Base-by-base conservation (phyloP, 306 rosid species). In the Lotus japonicus region DNA sequence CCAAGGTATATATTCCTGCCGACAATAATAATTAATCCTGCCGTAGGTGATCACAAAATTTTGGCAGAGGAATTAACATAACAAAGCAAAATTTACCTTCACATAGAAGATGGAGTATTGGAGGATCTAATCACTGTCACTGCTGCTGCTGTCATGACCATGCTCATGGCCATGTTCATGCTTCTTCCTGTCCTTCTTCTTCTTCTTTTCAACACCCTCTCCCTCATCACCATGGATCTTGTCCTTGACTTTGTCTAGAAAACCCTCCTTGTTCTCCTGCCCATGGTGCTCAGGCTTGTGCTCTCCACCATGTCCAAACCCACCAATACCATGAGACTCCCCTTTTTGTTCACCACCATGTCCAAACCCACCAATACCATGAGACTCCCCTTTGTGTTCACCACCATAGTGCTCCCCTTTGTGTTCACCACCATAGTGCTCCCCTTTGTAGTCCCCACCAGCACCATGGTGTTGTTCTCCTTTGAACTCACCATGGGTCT, bases 61-160 rank as follows among this genome's bases (percentile, higher is more conserved):
- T 23, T 39, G 23, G 7, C 5, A 6, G 8, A 12, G 3, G 16
- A 50, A 1, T 21, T 21, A 41, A 11, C 5, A 16, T 6, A 51
- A 6, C 15, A 44, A 28, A 18, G 36, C 4, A 45, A 6, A 0
- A 1, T 31, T 12, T 48, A 75, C 74, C 72, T 52, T 39, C 4
- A 56, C 12, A 50, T n/a, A 58, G 38, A 53, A 31, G 42, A 18
- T 1, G 38, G n/a, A 21, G 15, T 18, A 77, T 1, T 1, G 38
- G n/a, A 21, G 17, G 36, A 77, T 80, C 83, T 83, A 86, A 72
- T 86, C 87, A 66, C 86, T 86, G 70, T 83, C 90, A 46, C 90
- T 85, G 86, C 85, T 80, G 82, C 90, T 85, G 84, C 81, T 74
- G 19, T 71, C 76, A 41, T 82, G 65, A 0, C 64, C 80, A 53